Base-by-base conservation (phyloP, 768 basidiomycete genomes). In the Asterophora parasitica region DNA sequence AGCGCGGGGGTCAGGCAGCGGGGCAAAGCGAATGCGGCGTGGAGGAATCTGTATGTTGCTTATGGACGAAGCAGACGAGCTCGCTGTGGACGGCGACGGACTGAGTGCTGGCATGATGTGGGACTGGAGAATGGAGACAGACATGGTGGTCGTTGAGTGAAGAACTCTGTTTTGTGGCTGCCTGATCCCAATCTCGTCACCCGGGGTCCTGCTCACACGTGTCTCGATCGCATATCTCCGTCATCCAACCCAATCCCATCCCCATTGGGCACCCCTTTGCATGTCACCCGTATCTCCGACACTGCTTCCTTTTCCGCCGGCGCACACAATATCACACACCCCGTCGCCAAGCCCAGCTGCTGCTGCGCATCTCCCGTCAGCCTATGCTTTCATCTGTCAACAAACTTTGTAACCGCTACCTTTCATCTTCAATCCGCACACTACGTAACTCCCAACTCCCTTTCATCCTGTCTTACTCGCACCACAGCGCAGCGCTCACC, bases 1-100 rank as follows among this genome's bases (percentile, higher is more conserved):
- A 51, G 79, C 73, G 17, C 79, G 73, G 1, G 88, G 86, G 56
- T 88, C 85, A 1, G 92, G 92, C 13, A 93, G 77, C 1, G 92
- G 92, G 0, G 92, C 91, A 53, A 93, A 93, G 51, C 87, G 79
- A 50, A 93, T 92, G 39, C 69, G 66, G 17, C 56, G 49, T 7
- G 31, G 11, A 3, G 32, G 4, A 23, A 23, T 23, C 3, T 23
- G 23, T n/a, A 49, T 17, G 40, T 42, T 43, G 39, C 19, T 20
- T 12, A 49, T 6, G 1, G 49, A 50, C 17, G 46, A 52, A 0
- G 43, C 35, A 1, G 55, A 56, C 26, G 54, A 55, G 13, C 56
- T 57, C 7, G 53, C 48, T 12, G 58, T 30, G 6, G 55, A 55
- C 8, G 51, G 50, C 17, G 58, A 57, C 7, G 49, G 34, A 7